phyloP scores from a whole-genome alignment of 257 asterid genomes.

The Fraxinus quadrangulata region DNA sequence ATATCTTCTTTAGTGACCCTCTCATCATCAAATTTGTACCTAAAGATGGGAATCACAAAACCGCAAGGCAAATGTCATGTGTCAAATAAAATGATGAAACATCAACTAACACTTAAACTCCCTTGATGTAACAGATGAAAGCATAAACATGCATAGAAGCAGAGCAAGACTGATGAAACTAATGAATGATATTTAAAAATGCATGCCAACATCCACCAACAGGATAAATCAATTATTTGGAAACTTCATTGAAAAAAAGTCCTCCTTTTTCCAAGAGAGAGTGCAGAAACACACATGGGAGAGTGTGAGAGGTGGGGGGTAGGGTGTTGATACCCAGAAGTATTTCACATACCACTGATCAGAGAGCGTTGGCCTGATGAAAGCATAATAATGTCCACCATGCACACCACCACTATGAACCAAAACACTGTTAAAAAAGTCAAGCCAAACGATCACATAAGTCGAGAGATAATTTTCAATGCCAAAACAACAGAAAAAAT shows the following conservation, averaged over 20 bases:
- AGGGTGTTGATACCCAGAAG: constrained; percentile 17
- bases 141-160: not conserved
- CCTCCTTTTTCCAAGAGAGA: not conserved
- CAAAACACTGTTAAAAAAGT: constrained; percentile 68
- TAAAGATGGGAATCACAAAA: constrained; percentile 38
- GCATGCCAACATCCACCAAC: not conserved
- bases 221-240: constrained; percentile 11
- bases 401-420: constrained; percentile 99
- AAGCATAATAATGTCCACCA: constrained; percentile 98
- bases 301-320: not conserved
- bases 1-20: constrained; percentile 96
- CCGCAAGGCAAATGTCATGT: constrained; percentile 6
- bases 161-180: not conserved
- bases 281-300: not conserved
- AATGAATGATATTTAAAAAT: constrained; percentile 8
- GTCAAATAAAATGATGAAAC: constrained; percentile 15
- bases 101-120: not conserved
- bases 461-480: constrained; percentile 4
- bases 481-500: constrained; percentile 11
- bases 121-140: not conserved
- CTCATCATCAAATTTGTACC: constrained; percentile 98
- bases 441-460: constrained; percentile 6
- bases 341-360: constrained; percentile 73
- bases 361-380: constrained; percentile 91
- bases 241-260: not conserved